Percentiles rank a stretch among this genome's conserved stretches.
Evolutionary conservation across 345 rosid species (phyloP).

Genomic region (Linum usitatissimum): DNA sequence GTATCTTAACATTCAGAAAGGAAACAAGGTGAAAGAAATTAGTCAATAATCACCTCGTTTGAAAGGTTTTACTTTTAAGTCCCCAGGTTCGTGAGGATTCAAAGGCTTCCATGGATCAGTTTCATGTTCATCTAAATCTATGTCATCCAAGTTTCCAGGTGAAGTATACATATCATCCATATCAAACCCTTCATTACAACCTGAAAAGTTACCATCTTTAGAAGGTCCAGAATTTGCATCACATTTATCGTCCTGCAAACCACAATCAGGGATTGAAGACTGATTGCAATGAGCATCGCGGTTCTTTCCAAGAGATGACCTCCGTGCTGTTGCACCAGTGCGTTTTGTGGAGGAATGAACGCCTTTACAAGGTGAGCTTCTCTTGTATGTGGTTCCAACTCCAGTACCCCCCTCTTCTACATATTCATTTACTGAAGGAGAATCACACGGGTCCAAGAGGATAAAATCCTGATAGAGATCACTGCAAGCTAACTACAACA

Average conservation of each 20-base stretch:
- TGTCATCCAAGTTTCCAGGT: conserved; percentile 38
- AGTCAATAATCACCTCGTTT: conserved; percentile 47
- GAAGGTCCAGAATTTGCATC: conserved; percentile 24
- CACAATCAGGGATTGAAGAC: conserved; percentile 32
- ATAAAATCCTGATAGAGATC: conserved; percentile 80
- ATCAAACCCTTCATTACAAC: conserved; percentile 31
- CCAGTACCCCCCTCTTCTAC: conserved; percentile 30
- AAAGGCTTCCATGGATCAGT: conserved; percentile 91
- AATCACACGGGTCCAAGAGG: conserved; percentile 74
- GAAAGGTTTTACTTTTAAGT: conserved; percentile 73
- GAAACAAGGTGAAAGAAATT: conserved; percentile 10
- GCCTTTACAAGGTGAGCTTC: conserved; percentile 39
- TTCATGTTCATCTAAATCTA: conserved; percentile 35
- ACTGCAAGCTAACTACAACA: conserved; percentile 69
- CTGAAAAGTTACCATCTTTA: conserved; percentile 26
- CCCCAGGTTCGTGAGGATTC: conserved; percentile 92
- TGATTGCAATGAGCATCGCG: conserved; percentile 27
- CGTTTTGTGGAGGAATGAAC: conserved; percentile 47
- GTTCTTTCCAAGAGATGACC: conserved; percentile 50
- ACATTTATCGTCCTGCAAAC: conserved; percentile 26
- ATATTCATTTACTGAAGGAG: conserved; percentile 44
- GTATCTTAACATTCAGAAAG: conserved; percentile 8
- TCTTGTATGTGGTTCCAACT: conserved; percentile 33
- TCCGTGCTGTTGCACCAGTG: conserved; percentile 51
- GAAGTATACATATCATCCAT: conserved; percentile 44